These are phyloP conservation scores for Talaromyces amestolkiae DNA, from an alignment of 2,329 filamentous ascomycete species.

Conservation along the genomic window DNA sequence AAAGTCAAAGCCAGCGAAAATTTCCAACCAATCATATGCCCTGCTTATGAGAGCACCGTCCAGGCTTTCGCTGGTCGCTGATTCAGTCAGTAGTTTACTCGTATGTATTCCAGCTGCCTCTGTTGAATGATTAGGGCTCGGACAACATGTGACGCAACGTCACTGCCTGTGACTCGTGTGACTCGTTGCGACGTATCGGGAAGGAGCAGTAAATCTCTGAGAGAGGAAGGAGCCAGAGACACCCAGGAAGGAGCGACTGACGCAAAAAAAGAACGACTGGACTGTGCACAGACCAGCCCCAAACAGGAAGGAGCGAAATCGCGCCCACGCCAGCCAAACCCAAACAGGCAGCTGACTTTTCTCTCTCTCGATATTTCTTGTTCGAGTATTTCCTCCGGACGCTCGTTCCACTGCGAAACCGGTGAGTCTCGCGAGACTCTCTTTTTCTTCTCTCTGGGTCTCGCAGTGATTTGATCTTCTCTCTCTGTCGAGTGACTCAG, in stretches of 20 bases:
- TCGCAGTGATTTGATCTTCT: background rate
- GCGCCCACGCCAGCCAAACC: background rate
- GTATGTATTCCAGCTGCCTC: background rate
- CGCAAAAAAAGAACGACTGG: background rate
- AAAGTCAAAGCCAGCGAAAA: background rate
- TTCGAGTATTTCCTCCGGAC: conserved; percentile 9
- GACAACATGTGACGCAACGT: conserved; percentile 2
- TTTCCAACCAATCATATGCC: background rate
- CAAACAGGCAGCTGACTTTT: conserved; percentile 14
- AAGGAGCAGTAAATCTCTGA: background rate
- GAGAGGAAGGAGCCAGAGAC: background rate
- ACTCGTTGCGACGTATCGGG: background rate
- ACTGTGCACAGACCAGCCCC: background rate
- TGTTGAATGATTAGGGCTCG: background rate
- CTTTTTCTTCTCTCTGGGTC: background rate
- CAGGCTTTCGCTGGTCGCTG: background rate
- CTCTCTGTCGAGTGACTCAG: conserved; percentile 4
- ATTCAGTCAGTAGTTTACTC: too few species aligned
- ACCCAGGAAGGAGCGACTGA: background rate
- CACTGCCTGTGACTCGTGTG: background rate
- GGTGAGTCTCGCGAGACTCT: background rate
- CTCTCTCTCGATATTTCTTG: background rate
- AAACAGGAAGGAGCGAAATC: conserved; percentile 5
- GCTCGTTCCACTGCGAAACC: conserved; percentile 8
- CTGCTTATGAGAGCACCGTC: background rate